Evolutionary conservation across 495 filamentous ascomycete species (phyloP).

Genomic region (Hypoxylon subgilvum): DNA sequence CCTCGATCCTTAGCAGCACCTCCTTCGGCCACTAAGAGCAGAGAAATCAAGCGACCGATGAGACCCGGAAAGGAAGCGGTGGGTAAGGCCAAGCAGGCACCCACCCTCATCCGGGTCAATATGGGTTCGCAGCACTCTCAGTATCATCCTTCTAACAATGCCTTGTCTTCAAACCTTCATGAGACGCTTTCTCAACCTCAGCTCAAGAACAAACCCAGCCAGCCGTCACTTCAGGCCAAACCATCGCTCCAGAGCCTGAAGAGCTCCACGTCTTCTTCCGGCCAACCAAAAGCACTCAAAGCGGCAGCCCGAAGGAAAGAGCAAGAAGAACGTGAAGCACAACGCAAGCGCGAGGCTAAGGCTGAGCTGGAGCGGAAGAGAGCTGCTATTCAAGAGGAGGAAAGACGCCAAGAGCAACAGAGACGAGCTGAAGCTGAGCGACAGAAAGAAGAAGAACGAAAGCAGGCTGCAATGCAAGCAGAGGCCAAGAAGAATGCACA

Average conservation of each 20-base stretch:
- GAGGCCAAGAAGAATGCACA: conserved; percentile 71
- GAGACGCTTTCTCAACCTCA: conserved; percentile 62
- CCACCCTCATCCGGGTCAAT: conserved; percentile 79
- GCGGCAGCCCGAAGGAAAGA: conserved; percentile 78
- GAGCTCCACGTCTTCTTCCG: conserved; percentile 66
- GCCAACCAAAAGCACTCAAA: conserved; percentile 65
- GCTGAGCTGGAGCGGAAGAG: conserved; percentile 78
- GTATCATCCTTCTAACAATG: conserved; percentile 65
- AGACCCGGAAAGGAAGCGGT: conserved; percentile 73
- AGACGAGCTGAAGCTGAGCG: conserved; percentile 57
- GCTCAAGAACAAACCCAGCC: conserved; percentile 69
- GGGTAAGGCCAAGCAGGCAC: conserved; percentile 72
- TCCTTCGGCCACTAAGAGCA: conserved; percentile 58
- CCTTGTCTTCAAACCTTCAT: conserved; percentile 62
- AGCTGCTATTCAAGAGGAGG: conserved; percentile 64
- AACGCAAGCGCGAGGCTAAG: conserved; percentile 80
- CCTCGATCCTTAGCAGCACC: conserved; percentile 54
- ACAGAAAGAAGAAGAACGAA: conserved; percentile 57
- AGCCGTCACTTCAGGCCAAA: conserved; percentile 67
- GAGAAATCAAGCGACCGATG: conserved; percentile 64
- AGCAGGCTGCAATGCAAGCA: conserved; percentile 45
- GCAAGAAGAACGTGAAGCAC: conserved; percentile 76
- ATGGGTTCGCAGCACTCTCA: conserved; percentile 67
- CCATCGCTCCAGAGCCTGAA: conserved; percentile 72
- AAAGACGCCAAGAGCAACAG: conserved; percentile 58